Base-by-base conservation (phyloP, 1,284 basidiomycete genomes). In the Rhodofomes roseus region DNA sequence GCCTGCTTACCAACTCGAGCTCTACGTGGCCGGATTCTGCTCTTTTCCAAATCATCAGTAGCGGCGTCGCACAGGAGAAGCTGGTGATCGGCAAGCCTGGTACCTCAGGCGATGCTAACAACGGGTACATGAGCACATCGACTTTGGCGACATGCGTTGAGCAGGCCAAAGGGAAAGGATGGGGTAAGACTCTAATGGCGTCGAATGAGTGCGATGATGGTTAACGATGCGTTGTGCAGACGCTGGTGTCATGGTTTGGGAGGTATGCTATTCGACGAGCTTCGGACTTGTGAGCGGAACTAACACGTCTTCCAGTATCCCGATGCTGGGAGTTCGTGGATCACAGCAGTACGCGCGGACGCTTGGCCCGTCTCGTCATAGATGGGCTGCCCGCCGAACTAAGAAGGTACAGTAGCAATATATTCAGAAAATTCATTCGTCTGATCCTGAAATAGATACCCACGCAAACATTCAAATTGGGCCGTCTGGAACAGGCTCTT, bases 41-140 rank as follows among this genome's bases (percentile, higher is more conserved):
- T 2, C 62, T 89, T 18, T 87, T 88, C 77, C 79, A 89, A 69
- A 89, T 89, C 65, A 76, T 80, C n/a, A 77, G 78, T 18, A 82
- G 73, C 56, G 85, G 84, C 41, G 79, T 88, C 2, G 68, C 77
- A 1, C 67, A 82, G 46, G 70, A 74, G 68, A 80, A 81, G 70
- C 68, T 81, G 50, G 79, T 83, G 56, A 83, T 89, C 56, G 87
- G 87, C 0, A 89, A 89, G 71, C 87, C 86, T 0, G 86, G 77
- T 0, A 78, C 71, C 8, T 40, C 74, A 4, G 70, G 74, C 2
- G 84, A 86, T 66, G 85, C 85, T 4, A 79, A 59, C 65, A 86
- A 79, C 60, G 87, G 87, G 3, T 87, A 79, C 67, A 84, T 89
- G 60, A 69, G 69, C 31, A 72, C 85, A 2, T 68, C 75, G 1